Percentiles rank a stretch among this genome's conserved stretches.
These are phyloP conservation scores for Candida mattraensis DNA, from an alignment of 805 yeast genomes.

Conservation along the genomic window DNA sequence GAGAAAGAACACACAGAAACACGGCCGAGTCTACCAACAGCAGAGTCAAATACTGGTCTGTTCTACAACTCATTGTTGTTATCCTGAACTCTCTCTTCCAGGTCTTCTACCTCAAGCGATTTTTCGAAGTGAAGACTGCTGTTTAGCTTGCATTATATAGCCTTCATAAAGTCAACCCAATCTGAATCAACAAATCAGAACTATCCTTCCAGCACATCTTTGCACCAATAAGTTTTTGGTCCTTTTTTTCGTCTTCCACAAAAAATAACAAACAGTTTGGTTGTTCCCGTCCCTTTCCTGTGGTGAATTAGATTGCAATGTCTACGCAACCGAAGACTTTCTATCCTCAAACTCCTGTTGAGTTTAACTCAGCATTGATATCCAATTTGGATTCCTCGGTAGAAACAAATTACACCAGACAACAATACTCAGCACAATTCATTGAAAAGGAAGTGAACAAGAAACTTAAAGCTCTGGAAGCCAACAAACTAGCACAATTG, in stretches of 20 bases:
- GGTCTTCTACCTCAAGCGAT: conserved; percentile 88
- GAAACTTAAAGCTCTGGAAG: conserved; percentile 54
- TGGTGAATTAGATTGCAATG: too few species aligned
- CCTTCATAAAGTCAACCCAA: too few species aligned
- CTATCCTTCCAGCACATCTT: too few species aligned
- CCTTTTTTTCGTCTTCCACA: conserved; percentile 3
- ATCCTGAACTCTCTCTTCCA: conserved; percentile 87
- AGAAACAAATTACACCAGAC: conserved; percentile 71
- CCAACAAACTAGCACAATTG: conserved; percentile 50
- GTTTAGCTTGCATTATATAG: conserved; percentile 45
- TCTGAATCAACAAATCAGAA: too few species aligned
- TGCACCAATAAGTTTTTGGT: conserved; percentile 8
- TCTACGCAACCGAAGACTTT: conserved; percentile 64
- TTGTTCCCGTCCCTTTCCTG: too few species aligned
- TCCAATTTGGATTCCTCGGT: conserved; percentile 55
- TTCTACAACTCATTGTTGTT: conserved; percentile 85
- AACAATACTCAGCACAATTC: conserved; percentile 64
- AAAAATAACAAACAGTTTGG: too few species aligned
- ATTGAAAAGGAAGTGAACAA: conserved; percentile 64
- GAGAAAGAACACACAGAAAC: conserved; percentile 97
- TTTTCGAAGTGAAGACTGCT: conserved; percentile 91
- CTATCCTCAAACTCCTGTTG: conserved; percentile 66
- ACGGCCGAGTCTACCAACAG: conserved; percentile 97
- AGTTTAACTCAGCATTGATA: conserved; percentile 62
- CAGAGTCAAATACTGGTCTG: conserved; percentile 97